Base-by-base conservation (phyloP, 116 monocot genomes). In the Iris pallida region DNA sequence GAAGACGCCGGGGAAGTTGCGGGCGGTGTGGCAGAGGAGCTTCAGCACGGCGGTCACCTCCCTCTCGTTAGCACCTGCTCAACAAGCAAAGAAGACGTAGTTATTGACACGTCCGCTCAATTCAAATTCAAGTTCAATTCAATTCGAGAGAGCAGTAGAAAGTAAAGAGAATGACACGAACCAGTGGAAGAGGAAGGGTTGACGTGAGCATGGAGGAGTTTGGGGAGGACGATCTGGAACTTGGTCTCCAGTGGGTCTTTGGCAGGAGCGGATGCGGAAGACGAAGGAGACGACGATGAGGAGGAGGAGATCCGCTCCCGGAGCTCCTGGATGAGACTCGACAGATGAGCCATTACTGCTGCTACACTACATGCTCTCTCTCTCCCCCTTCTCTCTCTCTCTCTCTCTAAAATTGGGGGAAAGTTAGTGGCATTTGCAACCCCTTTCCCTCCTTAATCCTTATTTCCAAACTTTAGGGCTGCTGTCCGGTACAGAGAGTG, bases 31-130 rank as follows among this genome's bases (percentile, higher is more conserved):
- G 13, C 82, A 69, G 55, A 92, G 78, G 43, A 97, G 85, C 77
- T 90, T 97, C 64, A 97, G 97, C 55, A 97, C 92, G 9, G 97
- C 92, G 5, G 83, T 92, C 67, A 87, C 87, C 70, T 97, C 97
- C 63, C 89, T 75, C 64, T 87, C 97, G 67, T 87, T 90, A 17
- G 83, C 3, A 30, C 30, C 97, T 92, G 68, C 56, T 63, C 62
- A 42, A 47, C 3, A 57, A 49, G 16, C 18, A 5, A 20, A 51
- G 64, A 52, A 66, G 1, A 42, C 2, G 48, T 0, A 40, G 48
- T 8, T 7, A 18, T 51, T 13, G 40, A 30, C 30, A 30, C 30
- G 3, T 30, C 30, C 30, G 3, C 30, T 30, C 30, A 30, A 30
- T 30, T 30, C 30, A 51, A 48, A 51, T 51, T 51, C 13, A 51